Evolutionary conservation across 306 rosid species (phyloP).

Genomic region (Acmispon strigosus): DNA sequence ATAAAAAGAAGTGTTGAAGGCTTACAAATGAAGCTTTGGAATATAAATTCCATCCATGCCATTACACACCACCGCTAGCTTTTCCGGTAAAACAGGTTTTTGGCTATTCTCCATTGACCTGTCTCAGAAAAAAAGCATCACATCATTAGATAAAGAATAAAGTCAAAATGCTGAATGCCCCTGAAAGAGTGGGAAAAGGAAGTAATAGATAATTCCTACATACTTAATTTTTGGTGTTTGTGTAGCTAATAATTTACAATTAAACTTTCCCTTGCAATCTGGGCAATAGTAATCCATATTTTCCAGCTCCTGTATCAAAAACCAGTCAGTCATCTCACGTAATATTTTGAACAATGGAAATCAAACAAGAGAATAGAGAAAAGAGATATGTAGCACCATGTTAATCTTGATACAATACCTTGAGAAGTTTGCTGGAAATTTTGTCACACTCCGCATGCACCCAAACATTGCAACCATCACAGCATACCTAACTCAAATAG

Average conservation of each 20-base stretch:
- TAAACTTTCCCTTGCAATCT: slow-evolving; percentile 58
- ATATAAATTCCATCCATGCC: slow-evolving; percentile 73
- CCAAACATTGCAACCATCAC: slow-evolving; percentile 96
- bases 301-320: slow-evolving; percentile 57
- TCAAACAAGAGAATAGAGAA: slow-evolving; percentile 11
- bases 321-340: slow-evolving; percentile 8
- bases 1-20: slow-evolving; percentile 6
- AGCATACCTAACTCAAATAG: slow-evolving; percentile 57
- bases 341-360: slow-evolving; percentile 14
- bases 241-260: slow-evolving; percentile 30
- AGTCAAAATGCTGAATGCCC: not conserved
- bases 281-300: slow-evolving; percentile 73
- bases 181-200: not conserved
- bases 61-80: slow-evolving; percentile 75
- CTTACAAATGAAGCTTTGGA: slow-evolving; percentile 76
- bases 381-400: not conserved
- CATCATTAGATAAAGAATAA: slow-evolving; percentile 16
- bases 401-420: slow-evolving; percentile 39
- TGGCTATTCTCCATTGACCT: slow-evolving; percentile 34
- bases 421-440: slow-evolving; percentile 53
- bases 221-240: slow-evolving; percentile 45
- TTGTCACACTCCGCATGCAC: slow-evolving; percentile 92
- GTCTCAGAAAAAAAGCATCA: slow-evolving; percentile 19
- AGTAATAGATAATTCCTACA: slow-evolving; percentile 16
- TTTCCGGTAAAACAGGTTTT: slow-evolving; percentile 43